Evolutionary conservation across 1,139 yeast species (phyloP), one percentile per base, ranked within the genome.

Genomic region (Saccharomycopsis hybrid): DNA sequence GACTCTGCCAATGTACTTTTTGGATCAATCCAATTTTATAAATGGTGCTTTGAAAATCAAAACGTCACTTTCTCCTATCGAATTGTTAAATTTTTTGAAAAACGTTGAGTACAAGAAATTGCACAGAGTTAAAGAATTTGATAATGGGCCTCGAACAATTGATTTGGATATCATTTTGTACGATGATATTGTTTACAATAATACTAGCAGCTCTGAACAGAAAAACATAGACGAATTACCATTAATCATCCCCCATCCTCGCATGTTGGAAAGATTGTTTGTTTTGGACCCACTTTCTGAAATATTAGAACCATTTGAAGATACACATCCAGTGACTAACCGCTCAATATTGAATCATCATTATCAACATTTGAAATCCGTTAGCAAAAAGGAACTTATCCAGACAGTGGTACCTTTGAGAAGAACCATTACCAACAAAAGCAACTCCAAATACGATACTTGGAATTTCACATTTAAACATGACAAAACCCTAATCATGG

Each of bases 251-350:
- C 99, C 98, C 1, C 99, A 92, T 65, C 78, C 82, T 42, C 74
- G 87, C 49, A 85, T 92, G 89, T 72, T 88, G 49, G 96, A 89
- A 57, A 75, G 99, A 54, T 78, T 90, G 1, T 92, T 92, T 72
- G 99, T 94, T 9, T 67, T 94, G 46, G 82, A 82, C 54, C 99
- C 99, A 1, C 70, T 94, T 44, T 81, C 88, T 62, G 97, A 94
- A 64, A 68, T 90, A 32, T 63, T 87, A 3, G 73, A 82, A 2
- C 84, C 89, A 1, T 24, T 3, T 7, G 32, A 30, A 4, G 78
- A 74, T 41, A 69, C 66, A 43, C 96, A 88, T 62, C 96, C 96
- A 1, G 78, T 88, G 11, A 82, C 92, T 1, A 90, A 40, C 9
- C 38, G 43, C 18, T 42, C 49, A 2, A 48, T 51, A 11, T 5